These are phyloP conservation scores for Butyriboletus loyo DNA, from an alignment of 768 basidiomycete species.

Conservation along the genomic window DNA sequence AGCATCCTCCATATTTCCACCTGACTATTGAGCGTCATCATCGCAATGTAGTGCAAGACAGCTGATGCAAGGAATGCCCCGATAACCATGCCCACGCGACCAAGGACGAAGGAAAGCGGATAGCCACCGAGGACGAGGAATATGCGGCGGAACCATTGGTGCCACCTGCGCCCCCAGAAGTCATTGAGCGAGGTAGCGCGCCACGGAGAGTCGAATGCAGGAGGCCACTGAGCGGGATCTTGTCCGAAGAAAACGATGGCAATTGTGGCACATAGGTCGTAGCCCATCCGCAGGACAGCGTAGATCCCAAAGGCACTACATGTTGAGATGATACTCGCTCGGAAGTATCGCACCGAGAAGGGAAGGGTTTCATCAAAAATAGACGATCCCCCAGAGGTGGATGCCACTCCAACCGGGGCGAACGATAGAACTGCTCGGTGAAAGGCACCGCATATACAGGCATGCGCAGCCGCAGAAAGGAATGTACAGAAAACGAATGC, in stretches of 20 bases:
- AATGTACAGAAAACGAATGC: not conserved
- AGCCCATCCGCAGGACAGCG: slow-evolving; percentile 32
- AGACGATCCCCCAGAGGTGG: not conserved
- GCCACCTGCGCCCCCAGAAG: slow-evolving; percentile 40
- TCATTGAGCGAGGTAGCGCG: slow-evolving; percentile 31
- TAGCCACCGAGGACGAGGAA: slow-evolving; percentile 32
- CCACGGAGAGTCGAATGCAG: slow-evolving; percentile 33
- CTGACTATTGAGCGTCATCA: slow-evolving; percentile 50
- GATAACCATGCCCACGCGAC: slow-evolving; percentile 46
- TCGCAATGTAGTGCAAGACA: slow-evolving; percentile 44
- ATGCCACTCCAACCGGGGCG: not conserved
- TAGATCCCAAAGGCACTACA: not conserved
- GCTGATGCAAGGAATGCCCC: slow-evolving; percentile 58
- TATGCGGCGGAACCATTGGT: slow-evolving; percentile 32
- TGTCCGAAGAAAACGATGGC: slow-evolving; percentile 20
- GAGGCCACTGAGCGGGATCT: slow-evolving; percentile 31
- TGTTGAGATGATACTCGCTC: not conserved
- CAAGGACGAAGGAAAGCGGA: slow-evolving; percentile 37
- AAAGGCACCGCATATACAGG: not conserved
- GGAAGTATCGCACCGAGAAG: not conserved
- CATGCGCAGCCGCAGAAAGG: not conserved
- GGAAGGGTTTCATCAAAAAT: not conserved
- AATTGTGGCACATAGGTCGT: slow-evolving; percentile 23
- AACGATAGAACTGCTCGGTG: not conserved
- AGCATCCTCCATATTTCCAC: slow-evolving; percentile 39